Evolutionary conservation across 805 yeast species (phyloP).

Genomic region (Pichia phayaonensis): DNA sequence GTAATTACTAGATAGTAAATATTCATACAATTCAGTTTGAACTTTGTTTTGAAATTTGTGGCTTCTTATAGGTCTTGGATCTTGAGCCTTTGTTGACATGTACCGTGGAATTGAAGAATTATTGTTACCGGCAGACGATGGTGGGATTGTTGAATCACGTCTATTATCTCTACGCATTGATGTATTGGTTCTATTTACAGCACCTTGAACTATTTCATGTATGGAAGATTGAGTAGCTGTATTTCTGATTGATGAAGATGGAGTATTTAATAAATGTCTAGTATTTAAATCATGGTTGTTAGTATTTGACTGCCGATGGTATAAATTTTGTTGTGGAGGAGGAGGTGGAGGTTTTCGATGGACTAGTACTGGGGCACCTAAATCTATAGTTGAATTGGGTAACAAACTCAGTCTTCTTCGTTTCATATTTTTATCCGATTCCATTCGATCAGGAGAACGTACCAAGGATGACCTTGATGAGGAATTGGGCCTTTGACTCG

Average conservation of each 20-base stretch:
- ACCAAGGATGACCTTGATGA: constrained; percentile 5
- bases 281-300: constrained; percentile 5
- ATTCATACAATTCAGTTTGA: constrained; percentile 62
- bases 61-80: constrained; percentile 76
- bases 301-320: constrained; percentile 22
- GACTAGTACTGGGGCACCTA: constrained; percentile 25
- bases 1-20: constrained; percentile 53
- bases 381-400: constrained; percentile 11
- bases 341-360: constrained; percentile 3
- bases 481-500: neutral
- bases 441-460: constrained; percentile 7
- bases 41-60: constrained; percentile 55
- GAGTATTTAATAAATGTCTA: neutral
- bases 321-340: constrained; percentile 5
- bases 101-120: neutral
- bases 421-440: constrained; percentile 8
- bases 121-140: constrained; percentile 5
- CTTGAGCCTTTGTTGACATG: constrained; percentile 27
- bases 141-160: constrained; percentile 5
- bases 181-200: constrained; percentile 19
- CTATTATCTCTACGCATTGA: constrained; percentile 11
- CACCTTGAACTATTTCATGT: constrained; percentile 23
- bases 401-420: constrained; percentile 24
- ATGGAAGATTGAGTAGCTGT: constrained; percentile 3
- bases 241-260: neutral